Conservation (phyloP, 164 flowering plant species). For the Magnolia officinalis region DNA sequence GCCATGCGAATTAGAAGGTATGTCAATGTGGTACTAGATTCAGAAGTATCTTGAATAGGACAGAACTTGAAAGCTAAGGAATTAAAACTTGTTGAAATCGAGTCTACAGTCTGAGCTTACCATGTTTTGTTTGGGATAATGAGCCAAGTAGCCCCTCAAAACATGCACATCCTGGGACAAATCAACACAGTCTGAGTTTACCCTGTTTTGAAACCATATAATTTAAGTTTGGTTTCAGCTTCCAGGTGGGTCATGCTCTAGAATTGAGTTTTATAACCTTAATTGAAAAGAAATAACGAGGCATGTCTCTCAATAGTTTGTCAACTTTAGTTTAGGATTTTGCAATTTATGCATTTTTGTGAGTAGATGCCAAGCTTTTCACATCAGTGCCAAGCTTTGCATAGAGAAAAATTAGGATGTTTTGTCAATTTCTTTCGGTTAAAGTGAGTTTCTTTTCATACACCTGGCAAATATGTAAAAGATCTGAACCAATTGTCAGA, state of each 20-base stretch:
- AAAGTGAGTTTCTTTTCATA: background rate
- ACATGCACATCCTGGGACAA: background rate
- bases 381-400: background rate
- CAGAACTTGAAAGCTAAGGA: background rate
- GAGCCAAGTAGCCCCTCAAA: background rate
- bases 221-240: background rate
- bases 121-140: background rate
- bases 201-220: too few species aligned
- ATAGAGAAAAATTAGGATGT: too few species aligned
- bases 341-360: background rate
- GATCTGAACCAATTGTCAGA: background rate
- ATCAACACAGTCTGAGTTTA: background rate
- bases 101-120: background rate
- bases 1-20: slow-evolving; percentile 74
- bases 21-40: background rate
- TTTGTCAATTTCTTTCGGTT: background rate
- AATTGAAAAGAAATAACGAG: background rate
- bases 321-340: background rate
- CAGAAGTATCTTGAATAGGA: background rate
- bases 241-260: background rate
- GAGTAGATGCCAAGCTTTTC: background rate
- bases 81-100: too few species aligned
- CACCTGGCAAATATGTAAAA: background rate
- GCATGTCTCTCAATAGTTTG: background rate
- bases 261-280: background rate